phyloP scores from a whole-genome alignment of 2,329 filamentous ascomycete genomes.

The Monilinia aucupariae region DNA sequence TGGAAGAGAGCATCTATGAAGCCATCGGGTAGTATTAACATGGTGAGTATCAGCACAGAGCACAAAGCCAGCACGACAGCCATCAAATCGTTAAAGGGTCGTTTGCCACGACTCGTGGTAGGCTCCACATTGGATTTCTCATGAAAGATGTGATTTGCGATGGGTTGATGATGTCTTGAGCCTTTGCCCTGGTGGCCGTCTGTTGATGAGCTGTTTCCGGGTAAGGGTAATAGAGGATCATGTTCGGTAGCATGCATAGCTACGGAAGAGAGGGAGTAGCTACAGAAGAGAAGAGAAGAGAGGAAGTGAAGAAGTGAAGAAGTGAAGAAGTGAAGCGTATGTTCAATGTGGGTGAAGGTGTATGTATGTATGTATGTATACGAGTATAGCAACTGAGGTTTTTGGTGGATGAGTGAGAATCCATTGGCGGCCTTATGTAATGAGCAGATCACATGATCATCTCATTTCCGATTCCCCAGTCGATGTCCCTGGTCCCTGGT shows the following conservation, averaged over 20 bases:
- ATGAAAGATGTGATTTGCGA: background rate
- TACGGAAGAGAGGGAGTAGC: too few relatives aligned
- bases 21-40: slow-evolving; percentile 20
- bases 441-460: background rate
- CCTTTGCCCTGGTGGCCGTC: background rate
- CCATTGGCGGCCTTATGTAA: too few relatives aligned
- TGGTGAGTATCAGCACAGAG: slow-evolving; percentile 17
- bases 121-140: slow-evolving; percentile 1
- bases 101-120: background rate
- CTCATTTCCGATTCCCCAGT: too few relatives aligned
- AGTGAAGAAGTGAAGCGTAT: too few relatives aligned
- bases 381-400: too few relatives aligned
- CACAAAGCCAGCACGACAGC: slow-evolving; percentile 20
- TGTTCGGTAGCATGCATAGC: slow-evolving; percentile 21
- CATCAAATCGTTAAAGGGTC: slow-evolving; percentile 16
- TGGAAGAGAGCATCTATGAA: slow-evolving; percentile 2
- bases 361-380: too few relatives aligned
- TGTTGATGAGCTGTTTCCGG: too few relatives aligned
- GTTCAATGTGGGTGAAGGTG: too few relatives aligned
- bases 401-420: too few relatives aligned
- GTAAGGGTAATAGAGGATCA: slow-evolving; percentile 32
- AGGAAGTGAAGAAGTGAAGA: background rate
- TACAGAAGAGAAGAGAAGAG: too few relatives aligned
- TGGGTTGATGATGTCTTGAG: slow-evolving; percentile 22
- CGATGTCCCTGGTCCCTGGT: too few relatives aligned